Evolutionary conservation across 2,329 filamentous ascomycete genomes (phyloP), one percentile per base, ranked within the genome.

Genomic region (Anisogramma anomala): DNA sequence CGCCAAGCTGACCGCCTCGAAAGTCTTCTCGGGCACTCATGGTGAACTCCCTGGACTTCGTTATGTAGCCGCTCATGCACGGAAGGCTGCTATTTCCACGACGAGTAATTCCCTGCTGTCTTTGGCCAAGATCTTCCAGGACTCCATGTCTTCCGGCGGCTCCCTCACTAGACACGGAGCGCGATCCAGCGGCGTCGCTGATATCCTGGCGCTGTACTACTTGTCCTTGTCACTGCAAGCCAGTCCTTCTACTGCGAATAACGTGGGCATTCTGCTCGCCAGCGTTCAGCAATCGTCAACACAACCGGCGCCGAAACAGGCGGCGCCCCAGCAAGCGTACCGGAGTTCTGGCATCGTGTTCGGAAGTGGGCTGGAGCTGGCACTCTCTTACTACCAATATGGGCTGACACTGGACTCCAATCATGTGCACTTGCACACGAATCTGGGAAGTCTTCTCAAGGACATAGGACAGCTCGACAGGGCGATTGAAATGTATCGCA

Each of bases 161-260:
- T 62, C 69, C 8, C 67, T 69, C 17, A 67, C 72, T 9, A 64
- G 65, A 28, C 64, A 73, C 9, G 64, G 75, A 17, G 73, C 74
- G 44, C 76, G 78, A 42, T 73, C 79, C 3, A 79, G 82, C 33
- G 83, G 86, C 1, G 86, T 96, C 18, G 79, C 86, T 31, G 91
- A 98, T 54, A 96, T 98, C 27, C 64, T 98, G 26, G 85, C 88
- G 2, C 72, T 98, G 10, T 98, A 98, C 59, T 98, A 98, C 55
- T 69, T 98, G 3, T 98, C 91, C 0, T 66, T 98, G 3, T 94
- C 91, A 0, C 70, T 98, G 2, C 91, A 95, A 49, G 88, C 91
- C 35, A 96, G 91, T 53, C 91, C 91, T 2, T 98, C 91, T 0
- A 98, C 91, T 0, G 91, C 91, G 1, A 98, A 98, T 58, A 98